Evolutionary conservation across 1,139 yeast species (phyloP), one percentile per base, ranked within the genome.

Genomic region (Hyphopichia fennica): DNA sequence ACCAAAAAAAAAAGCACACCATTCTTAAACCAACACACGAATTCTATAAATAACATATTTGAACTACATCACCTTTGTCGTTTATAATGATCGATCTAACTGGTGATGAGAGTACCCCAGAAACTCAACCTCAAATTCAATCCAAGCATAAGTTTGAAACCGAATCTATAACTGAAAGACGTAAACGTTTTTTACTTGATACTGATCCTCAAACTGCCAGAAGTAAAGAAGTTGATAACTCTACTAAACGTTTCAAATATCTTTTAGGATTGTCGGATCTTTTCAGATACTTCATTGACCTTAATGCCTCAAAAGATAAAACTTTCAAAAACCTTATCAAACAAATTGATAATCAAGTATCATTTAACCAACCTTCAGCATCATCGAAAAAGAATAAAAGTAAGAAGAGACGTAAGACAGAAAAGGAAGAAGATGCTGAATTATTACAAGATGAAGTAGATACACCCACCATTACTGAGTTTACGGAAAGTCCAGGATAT

Each of bases 351-450:
- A 53, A 49, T 41, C 70, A 80, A 35, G 53, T 52, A 34, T 53
- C 63, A 8, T 61, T 60, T 37, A 52, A 50, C 33, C 53, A 58
- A 53, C 42, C 69, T 54, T 13, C 22, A 13, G 22, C 15, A 19
- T 3, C 25, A 15, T 36, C 53, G 45, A 38, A 51, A 10, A 49
- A 45, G 35, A 43, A 48, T 33, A 48, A 45, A 3, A 47, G 45
- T 37, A 48, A 54, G 23, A 55, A 72, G 25, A 53, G 82, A 40
- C 64, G 96, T 45, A 87, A 87, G 58, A 84, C 95, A 0, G 96
- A 88, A 61, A 84, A 87, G 61, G 96, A 91, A 57, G 98, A 91
- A 60, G 97, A 89, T 60, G 96, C 89, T 1, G 96, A 89, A 61
- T 70, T 89, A 44, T 70, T 91, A 53, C 77, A 79, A 49, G 96